Percentiles rank a stretch among this genome's conserved stretches.
phyloP scores from a whole-genome alignment of 1,139 yeast genomes.

The Yamadazyma spencermartinsiae region DNA sequence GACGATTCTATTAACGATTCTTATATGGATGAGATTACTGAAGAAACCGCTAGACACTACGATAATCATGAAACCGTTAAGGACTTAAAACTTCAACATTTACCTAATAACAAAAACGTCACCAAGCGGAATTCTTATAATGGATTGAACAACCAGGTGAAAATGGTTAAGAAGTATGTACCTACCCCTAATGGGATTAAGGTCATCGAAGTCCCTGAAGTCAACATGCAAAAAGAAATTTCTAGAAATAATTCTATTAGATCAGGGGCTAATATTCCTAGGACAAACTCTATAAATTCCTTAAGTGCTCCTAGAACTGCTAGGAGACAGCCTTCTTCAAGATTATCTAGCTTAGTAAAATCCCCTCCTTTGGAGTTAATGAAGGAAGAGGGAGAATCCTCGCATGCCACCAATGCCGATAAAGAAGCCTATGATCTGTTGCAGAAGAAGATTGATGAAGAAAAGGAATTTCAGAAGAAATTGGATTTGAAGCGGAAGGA shows the following conservation, averaged over 20 bases:
- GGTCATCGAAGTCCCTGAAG: constrained; percentile 48
- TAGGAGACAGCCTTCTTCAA: constrained; percentile 18
- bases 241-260: constrained; percentile 44
- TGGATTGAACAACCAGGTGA: constrained; percentile 16
- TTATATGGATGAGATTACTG: constrained; percentile 30
- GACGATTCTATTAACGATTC: constrained; percentile 33
- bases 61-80: constrained; percentile 25
- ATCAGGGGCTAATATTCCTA: constrained; percentile 27
- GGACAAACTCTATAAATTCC: constrained; percentile 25
- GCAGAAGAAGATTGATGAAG: constrained; percentile 31
- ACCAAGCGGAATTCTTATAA: constrained; percentile 6
- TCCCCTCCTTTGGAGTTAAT: constrained; percentile 12
- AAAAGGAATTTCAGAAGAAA: constrained; percentile 30
- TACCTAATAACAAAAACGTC: constrained; percentile 9
- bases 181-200: constrained; percentile 52
- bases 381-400: constrained; percentile 9
- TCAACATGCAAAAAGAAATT: constrained; percentile 37
- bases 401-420: constrained; percentile 5
- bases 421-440: constrained; percentile 17
- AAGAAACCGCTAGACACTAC: constrained; percentile 21
- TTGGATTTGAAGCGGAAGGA: constrained; percentile 32
- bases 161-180: constrained; percentile 49
- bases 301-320: constrained; percentile 10
- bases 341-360: constrained; percentile 18
- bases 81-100: constrained; percentile 25